These are phyloP conservation scores for Phenoliferia sp. DNA, from an alignment of 1,284 basidiomycete genomes.

Conservation along the genomic window DNA sequence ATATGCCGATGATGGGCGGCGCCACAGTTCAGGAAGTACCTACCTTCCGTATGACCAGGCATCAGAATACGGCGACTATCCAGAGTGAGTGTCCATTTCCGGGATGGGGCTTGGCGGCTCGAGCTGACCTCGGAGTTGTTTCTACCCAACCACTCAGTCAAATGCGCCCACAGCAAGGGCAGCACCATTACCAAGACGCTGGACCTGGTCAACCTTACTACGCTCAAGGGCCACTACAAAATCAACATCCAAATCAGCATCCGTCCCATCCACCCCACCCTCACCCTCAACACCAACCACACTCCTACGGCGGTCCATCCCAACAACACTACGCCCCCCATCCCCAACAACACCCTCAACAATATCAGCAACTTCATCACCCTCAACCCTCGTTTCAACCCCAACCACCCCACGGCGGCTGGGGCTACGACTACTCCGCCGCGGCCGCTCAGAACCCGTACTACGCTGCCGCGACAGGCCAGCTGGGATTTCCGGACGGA, in stretches of 20 bases:
- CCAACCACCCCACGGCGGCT: slow-evolving; percentile 18
- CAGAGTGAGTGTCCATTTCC: not conserved
- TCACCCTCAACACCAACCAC: slow-evolving; percentile 2
- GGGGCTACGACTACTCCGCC: slow-evolving; percentile 22
- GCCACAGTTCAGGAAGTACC: slow-evolving; percentile 7
- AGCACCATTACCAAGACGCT: too few relatives aligned
- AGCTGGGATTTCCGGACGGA: slow-evolving; percentile 17
- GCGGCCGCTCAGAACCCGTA: slow-evolving; percentile 31
- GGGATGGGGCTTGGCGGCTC: not conserved
- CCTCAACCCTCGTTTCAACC: slow-evolving; percentile 15
- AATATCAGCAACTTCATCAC: not conserved
- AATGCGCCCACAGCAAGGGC: too few relatives aligned
- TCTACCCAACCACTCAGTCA: not conserved
- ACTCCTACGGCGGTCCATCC: not conserved
- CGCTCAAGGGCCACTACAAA: not conserved
- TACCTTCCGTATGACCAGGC: slow-evolving; percentile 23
- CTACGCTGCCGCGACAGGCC: slow-evolving; percentile 32
- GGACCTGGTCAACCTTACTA: not conserved
- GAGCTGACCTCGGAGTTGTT: too few relatives aligned
- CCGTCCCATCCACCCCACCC: not conserved
- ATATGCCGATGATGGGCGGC: slow-evolving; percentile 14
- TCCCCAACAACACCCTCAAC: not conserved
- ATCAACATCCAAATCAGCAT: not conserved
- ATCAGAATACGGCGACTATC: not conserved
- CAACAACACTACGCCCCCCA: not conserved